Conservation (phyloP, 345 rosid genomes). For the Anacardium occidentale region DNA sequence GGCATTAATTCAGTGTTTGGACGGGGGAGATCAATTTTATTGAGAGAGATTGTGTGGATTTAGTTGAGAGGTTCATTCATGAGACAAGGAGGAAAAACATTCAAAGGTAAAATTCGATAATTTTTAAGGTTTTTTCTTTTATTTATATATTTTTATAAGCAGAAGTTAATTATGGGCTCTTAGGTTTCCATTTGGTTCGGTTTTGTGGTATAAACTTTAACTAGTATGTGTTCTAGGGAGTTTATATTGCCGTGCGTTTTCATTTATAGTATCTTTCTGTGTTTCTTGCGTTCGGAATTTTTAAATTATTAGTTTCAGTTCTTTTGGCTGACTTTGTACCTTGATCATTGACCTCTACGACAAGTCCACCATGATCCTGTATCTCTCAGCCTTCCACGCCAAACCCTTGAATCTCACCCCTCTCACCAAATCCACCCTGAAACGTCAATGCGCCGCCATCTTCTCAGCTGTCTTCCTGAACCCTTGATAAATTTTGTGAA, state of each 20-base stretch:
- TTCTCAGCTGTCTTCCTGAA: too few species aligned
- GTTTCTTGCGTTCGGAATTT: neutral
- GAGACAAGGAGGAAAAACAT: constrained; percentile 44
- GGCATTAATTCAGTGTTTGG: too few species aligned
- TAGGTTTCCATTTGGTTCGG: neutral
- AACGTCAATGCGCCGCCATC: too few species aligned
- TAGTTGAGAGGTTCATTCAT: constrained; percentile 54
- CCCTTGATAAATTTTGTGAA: too few species aligned
- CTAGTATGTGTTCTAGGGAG: neutral
- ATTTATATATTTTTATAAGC: too few species aligned
- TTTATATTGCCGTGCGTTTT: neutral
- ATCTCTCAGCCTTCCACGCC: too few species aligned
- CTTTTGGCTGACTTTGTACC: neutral
- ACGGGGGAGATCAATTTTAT: constrained; percentile 79
- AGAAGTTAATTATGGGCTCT: neutral
- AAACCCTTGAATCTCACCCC: too few species aligned
- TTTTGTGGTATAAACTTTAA: neutral
- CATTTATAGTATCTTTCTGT: neutral
- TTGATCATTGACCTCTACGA: too few species aligned
- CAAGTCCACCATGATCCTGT: too few species aligned
- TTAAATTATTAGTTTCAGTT: too few species aligned
- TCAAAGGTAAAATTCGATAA: constrained; percentile 42
- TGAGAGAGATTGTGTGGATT: constrained; percentile 75
- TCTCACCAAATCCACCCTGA: too few species aligned
- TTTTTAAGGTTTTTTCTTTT: too few species aligned